Evolutionary conservation across 2,329 filamentous ascomycete species (phyloP).

Genomic region (Apiospora malaysiana): DNA sequence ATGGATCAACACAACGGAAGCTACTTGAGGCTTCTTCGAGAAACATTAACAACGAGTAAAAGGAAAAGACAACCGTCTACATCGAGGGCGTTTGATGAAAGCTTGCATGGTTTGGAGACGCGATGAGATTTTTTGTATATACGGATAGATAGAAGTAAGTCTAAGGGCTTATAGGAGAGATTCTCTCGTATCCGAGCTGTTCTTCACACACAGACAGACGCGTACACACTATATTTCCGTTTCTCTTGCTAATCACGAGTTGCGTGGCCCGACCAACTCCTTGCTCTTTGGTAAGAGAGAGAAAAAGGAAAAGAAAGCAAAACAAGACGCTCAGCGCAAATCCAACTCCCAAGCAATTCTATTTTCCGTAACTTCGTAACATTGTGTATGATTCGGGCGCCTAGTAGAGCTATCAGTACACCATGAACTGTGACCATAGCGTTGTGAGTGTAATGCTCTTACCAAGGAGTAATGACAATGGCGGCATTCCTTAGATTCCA

Average conservation of each 20-base stretch:
- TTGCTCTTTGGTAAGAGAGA: background rate
- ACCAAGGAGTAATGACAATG: background rate
- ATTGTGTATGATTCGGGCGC: background rate
- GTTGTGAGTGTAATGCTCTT: background rate
- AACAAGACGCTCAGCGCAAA: background rate
- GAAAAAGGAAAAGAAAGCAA: background rate
- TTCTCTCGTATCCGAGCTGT: background rate
- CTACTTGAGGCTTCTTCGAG: too few species aligned
- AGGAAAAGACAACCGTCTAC: background rate
- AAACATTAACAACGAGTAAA: too few species aligned
- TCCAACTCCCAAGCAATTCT: background rate
- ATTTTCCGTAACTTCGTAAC: background rate
- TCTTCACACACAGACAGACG: too few species aligned
- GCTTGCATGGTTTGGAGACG: too few species aligned
- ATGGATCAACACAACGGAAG: too few species aligned
- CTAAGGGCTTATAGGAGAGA: background rate
- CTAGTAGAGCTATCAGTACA: background rate
- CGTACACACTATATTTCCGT: too few species aligned
- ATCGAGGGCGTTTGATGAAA: background rate
- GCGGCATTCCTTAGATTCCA: background rate
- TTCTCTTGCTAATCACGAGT: background rate
- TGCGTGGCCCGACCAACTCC: background rate
- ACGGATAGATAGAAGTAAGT: background rate
- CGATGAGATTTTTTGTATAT: too few species aligned
- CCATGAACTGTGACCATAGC: background rate